phyloP scores from a whole-genome alignment of 805 yeast genomes.

The Saturnispora sekii region DNA sequence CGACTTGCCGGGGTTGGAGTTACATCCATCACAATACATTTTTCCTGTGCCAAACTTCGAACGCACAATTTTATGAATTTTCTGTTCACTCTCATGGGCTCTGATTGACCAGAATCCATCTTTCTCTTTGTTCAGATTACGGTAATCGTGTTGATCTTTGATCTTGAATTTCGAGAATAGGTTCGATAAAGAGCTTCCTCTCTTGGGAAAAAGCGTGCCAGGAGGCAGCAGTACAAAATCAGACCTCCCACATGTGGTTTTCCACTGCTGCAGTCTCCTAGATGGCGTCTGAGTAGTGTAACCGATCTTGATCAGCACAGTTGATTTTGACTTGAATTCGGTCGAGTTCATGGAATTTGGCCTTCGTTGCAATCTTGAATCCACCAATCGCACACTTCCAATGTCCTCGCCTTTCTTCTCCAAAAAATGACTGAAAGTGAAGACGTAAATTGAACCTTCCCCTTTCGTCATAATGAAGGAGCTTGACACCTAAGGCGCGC shows the following conservation, averaged over 20 bases:
- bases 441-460: slow-evolving; percentile 41
- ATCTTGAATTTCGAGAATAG: neutral
- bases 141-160: slow-evolving; percentile 5
- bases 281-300: slow-evolving; percentile 39
- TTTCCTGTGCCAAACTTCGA: slow-evolving; percentile 37
- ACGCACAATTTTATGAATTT: slow-evolving; percentile 32
- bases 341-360: slow-evolving; percentile 23
- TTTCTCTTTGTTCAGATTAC: slow-evolving; percentile 5
- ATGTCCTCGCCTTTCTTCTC: slow-evolving; percentile 19
- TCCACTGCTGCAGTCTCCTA: slow-evolving; percentile 41
- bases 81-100: slow-evolving; percentile 32
- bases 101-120: slow-evolving; percentile 29
- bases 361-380: slow-evolving; percentile 14
- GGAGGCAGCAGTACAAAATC: slow-evolving; percentile 34
- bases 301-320: slow-evolving; percentile 42
- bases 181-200: neutral
- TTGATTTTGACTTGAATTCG: slow-evolving; percentile 29
- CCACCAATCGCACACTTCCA: slow-evolving; percentile 32
- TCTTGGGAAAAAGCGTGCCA: slow-evolving; percentile 8
- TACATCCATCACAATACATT: slow-evolving; percentile 31
- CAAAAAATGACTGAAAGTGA: slow-evolving; percentile 36
- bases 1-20: neutral
- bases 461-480: neutral
- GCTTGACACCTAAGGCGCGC: neutral
- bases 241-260: slow-evolving; percentile 37